Base-by-base conservation (phyloP, 2,329 filamentous ascomycete species). In the Colletotrichum sp. region DNA sequence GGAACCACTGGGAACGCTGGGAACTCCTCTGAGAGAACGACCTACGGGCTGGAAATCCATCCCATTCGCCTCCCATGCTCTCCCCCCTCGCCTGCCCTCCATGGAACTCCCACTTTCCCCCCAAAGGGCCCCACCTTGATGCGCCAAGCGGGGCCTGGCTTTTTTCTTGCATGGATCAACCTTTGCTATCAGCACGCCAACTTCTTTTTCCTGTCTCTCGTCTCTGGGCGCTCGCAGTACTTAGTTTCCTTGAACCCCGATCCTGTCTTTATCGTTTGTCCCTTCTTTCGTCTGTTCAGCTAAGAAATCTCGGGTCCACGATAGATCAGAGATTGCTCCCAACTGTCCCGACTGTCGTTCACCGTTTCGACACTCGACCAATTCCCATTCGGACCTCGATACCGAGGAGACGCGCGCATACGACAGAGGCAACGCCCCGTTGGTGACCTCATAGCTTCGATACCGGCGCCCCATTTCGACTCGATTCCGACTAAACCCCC, bases 161-260 rank as follows among this genome's bases (percentile, higher is more conserved):
- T 72, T 75, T 70, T 73, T 74, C 24, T 70, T 64, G 69, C 69
- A 68, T 68, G 73, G 69, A 67, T 75, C 32, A 75, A 73, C 69
- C 73, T 68, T 64, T 64, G 64, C 64, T 75, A 75, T 75, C 70
- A 75, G 69, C 30, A 68, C 70, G 70, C 73, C 73, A 72, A 73
- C 62, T 68, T 73, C 69, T 73, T 75, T 72, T 58, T 67, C 73
- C 36, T 34, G 60, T 75, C 34, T 34, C 30, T 62, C 28, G 66
- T 71, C 70, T 8, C 61, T 74, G 43, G 67, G 48, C 38, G 30
- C 68, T 60, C 58, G 58, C 58, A 21, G 16, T 75, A 75, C 73
- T 73, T 73, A 75, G 73, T 32, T 68, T 72, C 73, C 73, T 56
- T 64, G 64, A 66, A 64, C 73, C 73, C 73, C 73, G 64, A 72